Base-by-base conservation (phyloP, 2,329 filamentous ascomycete species). In the Paecilomyces dactylethromorphus region DNA sequence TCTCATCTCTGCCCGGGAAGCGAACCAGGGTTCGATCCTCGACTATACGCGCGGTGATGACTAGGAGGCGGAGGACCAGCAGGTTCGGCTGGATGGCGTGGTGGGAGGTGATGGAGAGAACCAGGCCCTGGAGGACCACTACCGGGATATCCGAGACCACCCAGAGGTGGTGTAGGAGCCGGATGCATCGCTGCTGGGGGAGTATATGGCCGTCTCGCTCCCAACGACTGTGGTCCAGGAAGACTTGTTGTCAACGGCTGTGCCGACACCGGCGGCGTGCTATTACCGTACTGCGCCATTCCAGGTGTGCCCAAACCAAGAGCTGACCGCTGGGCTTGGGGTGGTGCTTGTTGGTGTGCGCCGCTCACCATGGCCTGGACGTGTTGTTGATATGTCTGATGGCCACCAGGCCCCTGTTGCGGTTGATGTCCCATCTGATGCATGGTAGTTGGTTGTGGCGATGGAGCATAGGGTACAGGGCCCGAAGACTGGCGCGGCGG, bases 1-100 rank as follows among this genome's bases (percentile, higher is more conserved):
- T 45, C 39, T 45, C n/a, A 45, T 45, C 39, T 45, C 18, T 45
- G 55, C 3, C 69, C 68, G 10, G 68, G 66, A 51, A 67, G 62
- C n/a, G 64, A 63, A 5, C 70, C 68, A 24, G 66, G 58, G 57
- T 65, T 64, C 2, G 71, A 72, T 10, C 73, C 70, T 57, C 75
- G 73, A 50, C 73, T 75, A 62, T 74, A 75, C 7, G 70, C 73
- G 18, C 73, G 70, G 56, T 75, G 71, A 60, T 75, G 73, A 12
- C 64, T 64, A 1, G 58, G 58, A 7, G 68, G 62, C 11, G 66
- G 63, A 21, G 68, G 60, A 59, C 61, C 45, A 70, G 59, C 11
- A 63, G 54, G 54, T 6, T 26, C 54, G 15, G 62, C 68, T 2
- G 66, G 55, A 15, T 69, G 65, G 50, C 72, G 68, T 58, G 67